phyloP scores from a whole-genome alignment of 2,329 filamentous ascomycete genomes.

The Pseudocercospora fijiensis region DNA sequence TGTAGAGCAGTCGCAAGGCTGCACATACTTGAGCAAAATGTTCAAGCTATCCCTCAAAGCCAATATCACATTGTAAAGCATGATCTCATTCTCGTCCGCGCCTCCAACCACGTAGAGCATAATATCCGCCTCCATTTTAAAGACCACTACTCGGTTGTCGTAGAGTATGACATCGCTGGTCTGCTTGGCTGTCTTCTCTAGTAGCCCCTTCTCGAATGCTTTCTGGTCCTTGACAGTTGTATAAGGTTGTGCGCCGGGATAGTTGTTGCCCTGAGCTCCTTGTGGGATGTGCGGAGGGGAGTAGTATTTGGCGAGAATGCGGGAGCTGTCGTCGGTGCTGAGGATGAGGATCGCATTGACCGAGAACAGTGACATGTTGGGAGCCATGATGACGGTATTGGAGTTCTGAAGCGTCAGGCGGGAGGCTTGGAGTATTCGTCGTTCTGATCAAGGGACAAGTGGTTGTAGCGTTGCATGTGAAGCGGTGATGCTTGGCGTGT shows the following conservation, averaged over 20 bases:
- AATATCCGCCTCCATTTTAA: constrained; percentile 96
- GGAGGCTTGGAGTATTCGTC: background rate
- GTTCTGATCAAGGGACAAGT: background rate
- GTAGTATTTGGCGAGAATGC: constrained; percentile 96
- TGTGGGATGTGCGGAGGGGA: constrained; percentile 65
- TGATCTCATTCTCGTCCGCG: constrained; percentile 91
- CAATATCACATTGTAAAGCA: constrained; percentile 88
- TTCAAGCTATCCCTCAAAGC: constrained; percentile 88
- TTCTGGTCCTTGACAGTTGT: constrained; percentile 90
- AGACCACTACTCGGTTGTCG: constrained; percentile 92
- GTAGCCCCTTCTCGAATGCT: constrained; percentile 90
- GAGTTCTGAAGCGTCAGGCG: background rate
- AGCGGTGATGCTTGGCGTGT: constrained; percentile 2
- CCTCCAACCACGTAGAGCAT: constrained; percentile 93
- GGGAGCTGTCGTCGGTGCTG: constrained; percentile 78
- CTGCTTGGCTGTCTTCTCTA: constrained; percentile 95
- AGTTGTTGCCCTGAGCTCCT: constrained; percentile 57
- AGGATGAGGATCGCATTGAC: constrained; percentile 54
- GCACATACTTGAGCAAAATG: constrained; percentile 85
- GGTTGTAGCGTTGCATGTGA: constrained; percentile 7
- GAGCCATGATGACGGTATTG: constrained; percentile 45
- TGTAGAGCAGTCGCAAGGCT: background rate
- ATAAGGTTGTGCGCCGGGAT: constrained; percentile 73
- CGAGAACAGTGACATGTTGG: constrained; percentile 56
- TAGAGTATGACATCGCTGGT: constrained; percentile 95